phyloP scores from a whole-genome alignment of 2,329 filamentous ascomycete genomes.

The Aureobasidium sp. region DNA sequence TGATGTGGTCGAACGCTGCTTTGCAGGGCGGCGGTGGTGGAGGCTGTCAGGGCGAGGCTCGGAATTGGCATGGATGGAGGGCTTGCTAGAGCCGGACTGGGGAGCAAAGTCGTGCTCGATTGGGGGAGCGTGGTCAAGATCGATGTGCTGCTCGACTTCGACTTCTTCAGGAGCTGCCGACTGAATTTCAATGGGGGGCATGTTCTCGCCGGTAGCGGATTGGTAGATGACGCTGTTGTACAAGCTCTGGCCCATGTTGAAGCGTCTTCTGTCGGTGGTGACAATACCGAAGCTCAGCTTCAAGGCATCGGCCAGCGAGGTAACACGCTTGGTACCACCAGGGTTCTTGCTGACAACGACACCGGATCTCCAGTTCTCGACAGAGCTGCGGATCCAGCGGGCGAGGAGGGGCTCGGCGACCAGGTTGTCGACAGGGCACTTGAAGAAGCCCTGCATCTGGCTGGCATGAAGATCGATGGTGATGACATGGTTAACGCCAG shows the following conservation, averaged over 20 bases:
- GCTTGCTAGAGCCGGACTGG: slow-evolving; percentile 12
- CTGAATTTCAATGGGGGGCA: slow-evolving; percentile 14
- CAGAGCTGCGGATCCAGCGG: slow-evolving; percentile 87
- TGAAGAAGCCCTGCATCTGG: slow-evolving; percentile 99
- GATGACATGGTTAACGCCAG: slow-evolving; percentile 94
- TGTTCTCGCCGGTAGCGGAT: slow-evolving; percentile 21
- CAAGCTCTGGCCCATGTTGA: slow-evolving; percentile 46
- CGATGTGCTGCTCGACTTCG: slow-evolving; percentile 22
- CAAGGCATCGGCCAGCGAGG: slow-evolving; percentile 85
- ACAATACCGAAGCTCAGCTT: slow-evolving; percentile 98
- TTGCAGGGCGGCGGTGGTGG: slow-evolving; percentile 1
- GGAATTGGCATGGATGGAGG: slow-evolving; percentile 1
- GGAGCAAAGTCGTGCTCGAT: slow-evolving; percentile 22
- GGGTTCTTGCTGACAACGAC: slow-evolving; percentile 98
- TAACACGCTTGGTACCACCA: slow-evolving; percentile 93
- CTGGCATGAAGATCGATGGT: slow-evolving; percentile 85
- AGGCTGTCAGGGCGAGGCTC: slow-evolving; percentile 1
- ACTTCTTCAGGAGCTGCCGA: slow-evolving; percentile 17
- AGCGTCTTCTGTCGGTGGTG: slow-evolving; percentile 62
- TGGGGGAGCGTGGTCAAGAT: slow-evolving; percentile 13
- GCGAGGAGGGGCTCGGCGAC: slow-evolving; percentile 93
- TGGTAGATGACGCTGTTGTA: slow-evolving; percentile 68
- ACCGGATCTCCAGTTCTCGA: slow-evolving; percentile 77
- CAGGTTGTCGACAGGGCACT: slow-evolving; percentile 93
- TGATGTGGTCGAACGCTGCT: slow-evolving; percentile 17